Evolutionary conservation across 768 basidiomycete species (phyloP), one percentile per base, ranked within the genome.

Genomic region (Leucosporidium creatinivorum): DNA sequence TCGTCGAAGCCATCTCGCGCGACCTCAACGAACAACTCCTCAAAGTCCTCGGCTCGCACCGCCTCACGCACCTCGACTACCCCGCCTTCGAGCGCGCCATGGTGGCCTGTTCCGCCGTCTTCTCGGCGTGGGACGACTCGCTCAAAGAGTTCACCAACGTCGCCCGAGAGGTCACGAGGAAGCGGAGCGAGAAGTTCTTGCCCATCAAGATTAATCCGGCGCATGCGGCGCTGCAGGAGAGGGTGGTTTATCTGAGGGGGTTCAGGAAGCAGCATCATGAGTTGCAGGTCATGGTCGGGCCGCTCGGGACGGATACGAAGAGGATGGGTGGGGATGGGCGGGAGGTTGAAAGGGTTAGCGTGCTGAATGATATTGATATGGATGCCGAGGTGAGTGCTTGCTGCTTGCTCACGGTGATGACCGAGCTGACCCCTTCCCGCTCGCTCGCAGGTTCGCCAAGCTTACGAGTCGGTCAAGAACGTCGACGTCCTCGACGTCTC

Each of bases 191-290:
- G 76, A 87, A 87, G 79, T 97, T 98, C 79, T 93, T 98, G 67
- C 93, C 92, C 9, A 97, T 98, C 82, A 96, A 96, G 79, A 88
- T 99, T 55, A 82, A 83, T 18, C 86, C 91, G 13, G 93, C 91
- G 1, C 96, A 98, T 74, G 87, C 86, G 39, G 92, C 92, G 79
- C 80, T 97, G 56, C 89, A 93, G 78, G 93, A 96, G 76, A 82
- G 93, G 52, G 84, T 86, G 67, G 80, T 88, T 17, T 98, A 97
- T 78, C 78, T 98, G 30, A 81, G 89, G 64, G 90, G 90, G 55
- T 98, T 94, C 88, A 81, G 93, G 75, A 92, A 96, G 77, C 93
- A 96, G 77, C 96, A 99, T 75, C 91, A 98, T 77, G 94, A 99
- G 80, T 81, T 99, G 28, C 89, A 91, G 8, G 89, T 93, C 51